Base-by-base conservation (phyloP, 495 filamentous ascomycete genomes). In the Penicillium samsonianum region DNA sequence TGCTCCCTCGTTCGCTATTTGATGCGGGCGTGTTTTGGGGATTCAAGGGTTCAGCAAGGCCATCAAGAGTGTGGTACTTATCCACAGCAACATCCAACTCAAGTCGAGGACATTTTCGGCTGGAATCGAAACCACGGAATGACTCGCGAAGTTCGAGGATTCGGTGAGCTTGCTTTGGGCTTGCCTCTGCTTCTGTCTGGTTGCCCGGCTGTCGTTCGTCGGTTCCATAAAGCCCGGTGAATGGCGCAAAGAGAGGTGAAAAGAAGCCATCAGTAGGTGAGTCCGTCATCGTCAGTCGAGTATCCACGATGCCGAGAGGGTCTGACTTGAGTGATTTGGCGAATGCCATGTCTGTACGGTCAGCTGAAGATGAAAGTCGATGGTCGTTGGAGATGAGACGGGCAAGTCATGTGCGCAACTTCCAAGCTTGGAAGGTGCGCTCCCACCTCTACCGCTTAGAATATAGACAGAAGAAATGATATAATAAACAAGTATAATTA, bases 21-120 rank as follows among this genome's bases (percentile, higher is more conserved):
- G 63, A 67, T 6, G 57, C 60, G 1, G 69, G 68, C 4, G 71
- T 70, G 54, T 70, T 70, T 20, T 64, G 60, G 6, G 68, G 62
- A 22, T 63, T 66, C 22, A 31, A 23, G 3, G 61, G 60, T 38
- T 65, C 60, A 7, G 43, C 20, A 55, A 57, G 46, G 14, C 49
- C 57, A 20, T 68, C 65, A 25, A 65, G 55, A 30, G 50, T 57
- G 20, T 64, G 60, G 33, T 64, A 67, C 19, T 57, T 64, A 20
- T 65, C 65, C 46, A 62, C 48, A n/a, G 57, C 48, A 17, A 55
- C 52, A 48, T 69, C 62, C 25, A 63, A 43, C 38, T 69, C 62
- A 0, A 65, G 60, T 40, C 57, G 60, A 37, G 65, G 60, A 40
- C 42, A 60, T 35, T 50, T 48, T 33, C 40, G 19, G 33, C 25